phyloP scores from a whole-genome alignment of 257 asterid genomes.

The Euphrasia confusa region DNA sequence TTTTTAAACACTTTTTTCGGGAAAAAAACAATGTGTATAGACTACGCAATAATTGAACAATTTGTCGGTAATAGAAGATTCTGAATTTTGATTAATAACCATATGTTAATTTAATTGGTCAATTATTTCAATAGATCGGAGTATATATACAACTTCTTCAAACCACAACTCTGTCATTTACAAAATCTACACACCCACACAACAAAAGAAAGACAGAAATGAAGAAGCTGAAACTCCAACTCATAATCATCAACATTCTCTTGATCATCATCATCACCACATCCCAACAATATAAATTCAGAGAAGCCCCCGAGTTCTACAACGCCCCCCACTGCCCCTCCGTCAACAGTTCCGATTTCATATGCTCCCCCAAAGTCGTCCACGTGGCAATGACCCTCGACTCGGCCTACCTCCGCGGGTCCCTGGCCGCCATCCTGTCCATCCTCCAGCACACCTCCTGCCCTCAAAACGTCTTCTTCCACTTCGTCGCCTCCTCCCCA shows the following conservation, averaged over 20 bases:
- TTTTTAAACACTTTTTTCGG: too few relatives aligned
- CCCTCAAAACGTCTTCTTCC: slow-evolving; percentile 69
- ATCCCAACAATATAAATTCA: slow-evolving; percentile 34
- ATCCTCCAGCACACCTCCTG: slow-evolving; percentile 82
- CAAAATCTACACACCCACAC: neutral
- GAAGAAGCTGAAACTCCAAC: slow-evolving; percentile 22
- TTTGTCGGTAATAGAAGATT: too few relatives aligned
- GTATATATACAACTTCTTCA: too few relatives aligned
- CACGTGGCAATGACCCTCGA: slow-evolving; percentile 57
- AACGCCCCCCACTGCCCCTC: slow-evolving; percentile 58
- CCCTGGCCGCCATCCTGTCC: slow-evolving; percentile 86
- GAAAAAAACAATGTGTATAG: too few relatives aligned
- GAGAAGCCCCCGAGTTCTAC: slow-evolving; percentile 88
- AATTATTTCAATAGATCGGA: too few relatives aligned
- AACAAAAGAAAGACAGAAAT: neutral
- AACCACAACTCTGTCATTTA: neutral
- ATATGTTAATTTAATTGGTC: too few relatives aligned
- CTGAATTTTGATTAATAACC: too few relatives aligned
- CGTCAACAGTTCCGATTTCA: slow-evolving; percentile 20
- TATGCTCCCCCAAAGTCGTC: slow-evolving; percentile 56
- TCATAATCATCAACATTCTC: slow-evolving; percentile 26
- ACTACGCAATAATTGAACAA: too few relatives aligned
- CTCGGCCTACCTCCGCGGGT: slow-evolving; percentile 72
- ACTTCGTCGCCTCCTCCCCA: slow-evolving; percentile 60
- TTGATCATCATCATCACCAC: neutral